These are phyloP conservation scores for Phytophthora uliginosa DNA, from an alignment of 352 stramenopile species.

Conservation along the genomic window DNA sequence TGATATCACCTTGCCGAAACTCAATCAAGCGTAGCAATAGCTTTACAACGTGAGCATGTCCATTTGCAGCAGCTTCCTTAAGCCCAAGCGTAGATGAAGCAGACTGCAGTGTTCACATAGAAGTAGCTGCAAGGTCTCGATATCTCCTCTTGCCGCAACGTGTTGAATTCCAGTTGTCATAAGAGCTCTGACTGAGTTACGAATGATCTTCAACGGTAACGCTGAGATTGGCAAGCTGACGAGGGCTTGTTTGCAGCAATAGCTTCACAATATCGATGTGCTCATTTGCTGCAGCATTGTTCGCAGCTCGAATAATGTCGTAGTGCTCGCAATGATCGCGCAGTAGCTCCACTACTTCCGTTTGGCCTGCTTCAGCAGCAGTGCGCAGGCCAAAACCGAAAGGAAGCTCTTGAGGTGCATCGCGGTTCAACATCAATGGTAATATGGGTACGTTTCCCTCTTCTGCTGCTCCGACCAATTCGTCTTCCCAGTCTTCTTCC, in stretches of 20 bases:
- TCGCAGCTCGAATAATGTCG: background rate
- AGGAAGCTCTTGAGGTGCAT: background rate
- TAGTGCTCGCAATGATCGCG: background rate
- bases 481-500: background rate
- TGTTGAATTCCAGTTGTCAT: background rate
- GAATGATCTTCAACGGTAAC: background rate
- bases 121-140: background rate
- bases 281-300: background rate
- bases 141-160: slow-evolving; percentile 3
- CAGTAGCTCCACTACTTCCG: background rate
- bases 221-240: background rate
- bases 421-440: background rate
- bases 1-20: background rate
- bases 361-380: background rate
- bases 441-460: background rate
- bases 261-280: background rate
- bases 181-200: background rate
- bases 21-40: background rate
- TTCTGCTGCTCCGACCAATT: background rate
- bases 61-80: background rate
- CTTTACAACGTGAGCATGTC: background rate
- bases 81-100: background rate
- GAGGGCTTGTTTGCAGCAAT: background rate
- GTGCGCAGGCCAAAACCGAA: background rate
- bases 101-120: background rate